Base-by-base conservation (phyloP, 2,329 filamentous ascomycete genomes). In the Aspergillus thermomutatus region DNA sequence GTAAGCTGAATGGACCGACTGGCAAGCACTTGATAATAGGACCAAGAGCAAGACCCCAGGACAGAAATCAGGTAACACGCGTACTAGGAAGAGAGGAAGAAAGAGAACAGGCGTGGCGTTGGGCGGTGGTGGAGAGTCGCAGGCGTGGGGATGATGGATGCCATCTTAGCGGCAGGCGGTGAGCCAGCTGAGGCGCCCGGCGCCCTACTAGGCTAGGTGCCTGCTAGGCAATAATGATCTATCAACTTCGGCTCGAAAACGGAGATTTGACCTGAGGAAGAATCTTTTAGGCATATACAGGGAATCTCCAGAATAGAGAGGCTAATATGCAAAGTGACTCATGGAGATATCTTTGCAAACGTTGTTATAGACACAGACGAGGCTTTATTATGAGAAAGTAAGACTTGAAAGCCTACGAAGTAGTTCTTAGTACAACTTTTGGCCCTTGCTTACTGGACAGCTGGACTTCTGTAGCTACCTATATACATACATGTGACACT, bases 21-120 rank as follows among this genome's bases (percentile, higher is more conserved):
- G 11, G 14, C 37, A 23, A 45, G 21, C 46, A 28, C 50, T 19
- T 27, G 23, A 48, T 31, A 53, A 7, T 19, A 43, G 27, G 27
- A 21, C 17, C 41, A 45, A 57, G 40, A 54, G 27, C 11, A 41
- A 48, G 51, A 41, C 45, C 49, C 23, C 48, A 51, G 23, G 17
- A 45, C 25, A 51, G 25, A 48, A 37, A 49, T 21, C 27, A 43
- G 25, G 31, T 51, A 53, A 49, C 19, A 26, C 19, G 31, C n/a
- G 43, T 21, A 9, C 49, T 34, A 14, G 21, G 40, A 34, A 23
- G 27, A 52, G 25, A 23, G 37, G 60, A 53, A 23, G 52, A 21
- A 49, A 11, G 49, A 50, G 40, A 45, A 8, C 58, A 54, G 57
- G 57, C 58, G 64, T 59, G 59, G 64, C 60, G 60, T 62, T 60